A percentile compares a stretch with the other conserved stretches of the same genome.
phyloP scores from a whole-genome alignment of 768 basidiomycete genomes.

The Asterophora lycoperdoides region DNA sequence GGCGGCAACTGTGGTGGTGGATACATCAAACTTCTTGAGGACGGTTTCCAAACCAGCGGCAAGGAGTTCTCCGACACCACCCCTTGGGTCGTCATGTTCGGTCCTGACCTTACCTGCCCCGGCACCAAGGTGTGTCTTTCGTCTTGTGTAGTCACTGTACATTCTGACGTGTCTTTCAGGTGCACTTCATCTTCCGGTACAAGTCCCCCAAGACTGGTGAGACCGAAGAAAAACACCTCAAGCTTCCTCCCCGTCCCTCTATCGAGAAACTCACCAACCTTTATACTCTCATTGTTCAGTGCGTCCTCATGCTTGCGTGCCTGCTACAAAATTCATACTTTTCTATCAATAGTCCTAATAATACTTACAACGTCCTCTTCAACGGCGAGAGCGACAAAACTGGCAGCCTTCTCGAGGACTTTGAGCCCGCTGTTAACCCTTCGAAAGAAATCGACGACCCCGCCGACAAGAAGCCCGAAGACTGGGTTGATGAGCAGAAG shows the following conservation, averaged over 20 bases:
- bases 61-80: constrained; percentile 94
- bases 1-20: constrained; percentile 99
- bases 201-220: constrained; percentile 90
- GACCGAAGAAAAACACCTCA: constrained; percentile 96
- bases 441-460: constrained; percentile 90
- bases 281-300: constrained; percentile 93
- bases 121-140: constrained; percentile 68
- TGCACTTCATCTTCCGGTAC: constrained; percentile 99
- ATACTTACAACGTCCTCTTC: constrained; percentile 89
- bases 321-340: neutral
- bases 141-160: neutral
- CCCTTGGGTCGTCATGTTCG: constrained; percentile 96
- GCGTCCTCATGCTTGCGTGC: constrained; percentile 30
- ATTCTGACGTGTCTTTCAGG: constrained; percentile 35
- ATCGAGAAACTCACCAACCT: constrained; percentile 91
- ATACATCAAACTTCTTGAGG: constrained; percentile 93
- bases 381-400: constrained; percentile 79
- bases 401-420: constrained; percentile 90
- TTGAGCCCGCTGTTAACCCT: constrained; percentile 91
- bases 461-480: constrained; percentile 81
- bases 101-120: constrained; percentile 91
- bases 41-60: constrained; percentile 90
- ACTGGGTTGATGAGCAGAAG: constrained; percentile 89
- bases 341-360: constrained; percentile 65
- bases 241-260: constrained; percentile 70